A percentile compares a stretch with the other conserved stretches of the same genome.
Conservation (phyloP, 768 basidiomycete genomes). For the Leccinum truebloodii region DNA sequence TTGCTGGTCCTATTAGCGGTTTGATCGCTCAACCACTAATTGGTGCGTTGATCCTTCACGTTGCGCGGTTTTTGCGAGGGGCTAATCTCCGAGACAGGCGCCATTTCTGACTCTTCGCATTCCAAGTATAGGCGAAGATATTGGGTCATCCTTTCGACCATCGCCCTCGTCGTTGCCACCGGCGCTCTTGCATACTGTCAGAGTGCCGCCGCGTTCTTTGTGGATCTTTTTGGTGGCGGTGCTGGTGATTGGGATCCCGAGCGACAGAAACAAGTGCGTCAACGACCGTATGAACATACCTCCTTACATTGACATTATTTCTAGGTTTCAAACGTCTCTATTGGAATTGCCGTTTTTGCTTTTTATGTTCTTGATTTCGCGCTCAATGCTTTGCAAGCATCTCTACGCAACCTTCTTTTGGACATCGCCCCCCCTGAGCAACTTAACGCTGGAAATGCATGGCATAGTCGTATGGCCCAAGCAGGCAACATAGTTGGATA, state of each 20-base stretch:
- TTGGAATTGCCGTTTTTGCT: constrained; percentile 81
- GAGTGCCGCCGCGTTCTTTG: constrained; percentile 67
- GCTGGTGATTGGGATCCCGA: constrained; percentile 88
- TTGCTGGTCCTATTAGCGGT: constrained; percentile 93
- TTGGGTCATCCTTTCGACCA: constrained; percentile 90
- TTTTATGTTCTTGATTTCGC: constrained; percentile 97
- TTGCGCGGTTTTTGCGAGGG: not conserved
- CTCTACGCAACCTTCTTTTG: constrained; percentile 88
- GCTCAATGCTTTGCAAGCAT: constrained; percentile 94
- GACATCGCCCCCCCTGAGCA: constrained; percentile 89
- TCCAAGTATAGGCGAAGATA: constrained; percentile 90
- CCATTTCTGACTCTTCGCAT: constrained; percentile 90
- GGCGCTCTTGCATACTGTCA: constrained; percentile 82
- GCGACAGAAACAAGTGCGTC: constrained; percentile 57
- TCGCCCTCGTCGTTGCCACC: constrained; percentile 76
- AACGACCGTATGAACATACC: not conserved
- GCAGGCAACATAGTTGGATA: constrained; percentile 97
- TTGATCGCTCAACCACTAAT: constrained; percentile 97
- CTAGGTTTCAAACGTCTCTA: constrained; percentile 70
- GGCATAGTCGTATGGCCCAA: constrained; percentile 96
- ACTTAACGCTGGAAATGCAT: constrained; percentile 92
- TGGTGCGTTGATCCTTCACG: constrained; percentile 46
- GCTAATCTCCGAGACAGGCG: constrained; percentile 51
- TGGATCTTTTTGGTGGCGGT: constrained; percentile 74
- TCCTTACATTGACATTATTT: not conserved